These are phyloP conservation scores for Iberis pinnata DNA, from an alignment of 345 rosid genomes.

Conservation along the genomic window DNA sequence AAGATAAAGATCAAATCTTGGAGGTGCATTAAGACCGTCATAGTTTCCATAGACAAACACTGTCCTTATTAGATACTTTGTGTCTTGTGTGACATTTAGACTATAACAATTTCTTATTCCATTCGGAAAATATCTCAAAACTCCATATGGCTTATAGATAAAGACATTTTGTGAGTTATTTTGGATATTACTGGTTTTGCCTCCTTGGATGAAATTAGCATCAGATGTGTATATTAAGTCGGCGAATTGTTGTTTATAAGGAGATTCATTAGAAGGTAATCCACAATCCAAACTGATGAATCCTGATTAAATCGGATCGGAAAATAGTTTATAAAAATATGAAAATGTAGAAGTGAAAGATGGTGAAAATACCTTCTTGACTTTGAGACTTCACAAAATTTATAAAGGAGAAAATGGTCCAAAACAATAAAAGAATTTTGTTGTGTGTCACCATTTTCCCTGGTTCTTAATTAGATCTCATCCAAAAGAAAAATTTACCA, in stretches of 20 bases:
- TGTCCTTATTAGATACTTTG: slow-evolving; percentile 29
- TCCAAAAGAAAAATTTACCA: neutral
- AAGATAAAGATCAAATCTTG: slow-evolving; percentile 34
- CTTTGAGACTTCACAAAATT: slow-evolving; percentile 16
- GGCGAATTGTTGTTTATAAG: slow-evolving; percentile 19
- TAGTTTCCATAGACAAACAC: slow-evolving; percentile 37
- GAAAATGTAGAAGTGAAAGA: no score
- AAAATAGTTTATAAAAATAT: no score
- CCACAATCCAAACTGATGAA: slow-evolving; percentile 48
- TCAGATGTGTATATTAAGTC: slow-evolving; percentile 31
- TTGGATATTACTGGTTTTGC: slow-evolving; percentile 12
- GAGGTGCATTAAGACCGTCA: slow-evolving; percentile 24
- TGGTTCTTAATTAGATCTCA: neutral
- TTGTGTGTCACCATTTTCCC: slow-evolving; percentile 11
- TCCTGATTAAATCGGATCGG: slow-evolving; percentile 12
- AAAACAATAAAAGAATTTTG: neutral
- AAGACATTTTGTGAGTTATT: neutral
- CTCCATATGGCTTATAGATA: neutral
- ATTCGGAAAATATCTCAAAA: slow-evolving; percentile 29
- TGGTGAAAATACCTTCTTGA: slow-evolving; percentile 22
- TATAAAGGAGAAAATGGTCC: neutral
- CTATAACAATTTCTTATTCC: slow-evolving; percentile 36
- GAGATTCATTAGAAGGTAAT: slow-evolving; percentile 14
- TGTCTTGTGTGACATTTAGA: slow-evolving; percentile 18
- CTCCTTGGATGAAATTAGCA: slow-evolving; percentile 28